Conservation (phyloP, 106 monocot species). For the Gastrodia elata region DNA sequence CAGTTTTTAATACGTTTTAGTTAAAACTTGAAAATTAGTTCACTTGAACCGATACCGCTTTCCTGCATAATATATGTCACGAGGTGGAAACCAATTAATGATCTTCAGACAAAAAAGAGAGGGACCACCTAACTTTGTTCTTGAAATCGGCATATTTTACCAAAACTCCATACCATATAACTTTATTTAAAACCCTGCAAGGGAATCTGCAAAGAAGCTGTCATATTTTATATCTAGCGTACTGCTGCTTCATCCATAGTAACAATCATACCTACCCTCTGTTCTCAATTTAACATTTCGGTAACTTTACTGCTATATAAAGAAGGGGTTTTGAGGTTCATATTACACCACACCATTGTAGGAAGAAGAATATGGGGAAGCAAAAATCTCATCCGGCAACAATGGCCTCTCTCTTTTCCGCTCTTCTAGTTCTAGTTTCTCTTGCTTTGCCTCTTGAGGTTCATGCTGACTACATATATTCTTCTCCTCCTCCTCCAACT, state of each 20-base stretch:
- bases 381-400: background rate
- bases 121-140: too few relatives aligned
- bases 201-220: background rate
- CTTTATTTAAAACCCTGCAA: background rate
- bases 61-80: background rate
- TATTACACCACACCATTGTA: background rate
- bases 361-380: background rate
- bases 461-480: background rate
- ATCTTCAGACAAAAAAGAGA: background rate
- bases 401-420: constrained; percentile 1
- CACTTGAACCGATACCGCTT: background rate
- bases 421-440: background rate
- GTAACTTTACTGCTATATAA: background rate
- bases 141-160: too few relatives aligned
- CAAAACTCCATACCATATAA: background rate
- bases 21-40: background rate
- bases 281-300: too few relatives aligned
- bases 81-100: background rate
- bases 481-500: background rate
- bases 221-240: background rate
- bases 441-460: background rate
- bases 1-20: too few relatives aligned
- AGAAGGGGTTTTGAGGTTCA: background rate
- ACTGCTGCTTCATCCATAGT: background rate
- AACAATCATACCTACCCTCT: background rate